These are phyloP conservation scores for Gonium pectorale DNA, from an alignment of 139 green algal species.

Conservation along the genomic window DNA sequence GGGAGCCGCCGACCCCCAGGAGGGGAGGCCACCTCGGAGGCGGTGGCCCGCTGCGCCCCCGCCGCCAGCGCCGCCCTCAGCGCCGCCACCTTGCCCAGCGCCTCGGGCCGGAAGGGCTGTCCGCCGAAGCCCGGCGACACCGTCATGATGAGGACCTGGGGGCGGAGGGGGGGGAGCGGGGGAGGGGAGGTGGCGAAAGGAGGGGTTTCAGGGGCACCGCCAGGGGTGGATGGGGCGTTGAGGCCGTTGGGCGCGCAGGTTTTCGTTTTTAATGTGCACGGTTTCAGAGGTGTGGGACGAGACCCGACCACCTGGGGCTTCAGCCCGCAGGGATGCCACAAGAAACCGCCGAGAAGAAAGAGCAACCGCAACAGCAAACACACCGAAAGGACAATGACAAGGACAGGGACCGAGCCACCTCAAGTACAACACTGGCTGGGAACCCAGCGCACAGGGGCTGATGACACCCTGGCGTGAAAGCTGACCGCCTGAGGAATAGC, in stretches of 20 bases:
- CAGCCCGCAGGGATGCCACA: neutral
- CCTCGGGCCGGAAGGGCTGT: conserved; percentile 79
- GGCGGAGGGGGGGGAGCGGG: neutral
- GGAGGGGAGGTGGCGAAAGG: neutral
- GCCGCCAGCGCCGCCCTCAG: conserved; percentile 71
- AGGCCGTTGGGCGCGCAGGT: neutral
- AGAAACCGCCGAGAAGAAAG: neutral
- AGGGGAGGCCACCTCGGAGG: no score
- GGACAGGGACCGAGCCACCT: no score
- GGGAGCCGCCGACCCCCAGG: no score
- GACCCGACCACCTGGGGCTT: neutral
- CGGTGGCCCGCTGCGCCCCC: no score
- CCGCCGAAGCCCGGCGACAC: conserved; percentile 93
- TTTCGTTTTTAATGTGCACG: no score
- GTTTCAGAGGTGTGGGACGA: no score
- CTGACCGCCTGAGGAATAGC: no score
- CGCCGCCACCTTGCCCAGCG: conserved; percentile 75
- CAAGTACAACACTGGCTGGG: no score
- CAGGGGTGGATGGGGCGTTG: neutral
- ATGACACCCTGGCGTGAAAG: no score
- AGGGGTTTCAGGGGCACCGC: neutral
- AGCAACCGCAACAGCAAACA: no score
- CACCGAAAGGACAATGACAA: no score
- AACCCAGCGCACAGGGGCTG: no score
- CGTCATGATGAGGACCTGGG: conserved; percentile 85